Evolutionary conservation across 202 grass and related monocot genomes (phyloP).

Genomic region (Zizania palustris): DNA sequence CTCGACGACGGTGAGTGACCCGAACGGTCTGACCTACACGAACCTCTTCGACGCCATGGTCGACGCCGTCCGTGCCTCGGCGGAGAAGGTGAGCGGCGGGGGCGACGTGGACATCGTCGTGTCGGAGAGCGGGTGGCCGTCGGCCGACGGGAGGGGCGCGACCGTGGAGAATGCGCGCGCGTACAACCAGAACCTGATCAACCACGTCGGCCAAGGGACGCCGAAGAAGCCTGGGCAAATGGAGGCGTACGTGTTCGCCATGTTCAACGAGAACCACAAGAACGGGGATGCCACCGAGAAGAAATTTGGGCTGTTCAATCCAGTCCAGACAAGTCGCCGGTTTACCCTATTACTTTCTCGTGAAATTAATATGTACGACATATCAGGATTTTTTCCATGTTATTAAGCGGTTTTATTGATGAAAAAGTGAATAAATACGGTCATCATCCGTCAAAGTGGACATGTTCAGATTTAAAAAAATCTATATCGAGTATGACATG

Average conservation of each 20-base stretch:
- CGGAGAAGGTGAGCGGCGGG: conserved; percentile 45
- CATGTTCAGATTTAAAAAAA: too few relatives aligned
- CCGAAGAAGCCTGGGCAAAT: conserved; percentile 47
- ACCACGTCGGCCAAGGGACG: conserved; percentile 46
- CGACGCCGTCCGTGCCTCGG: conserved; percentile 50
- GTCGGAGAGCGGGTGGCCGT: conserved; percentile 81
- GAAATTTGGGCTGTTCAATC: conserved; percentile 58
- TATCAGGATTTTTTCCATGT: too few relatives aligned
- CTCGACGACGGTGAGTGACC: conserved; percentile 31
- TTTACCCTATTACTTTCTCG: conserved; percentile 44
- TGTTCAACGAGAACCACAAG: conserved; percentile 79
- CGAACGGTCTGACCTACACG: conserved; percentile 47
- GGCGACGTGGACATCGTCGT: conserved; percentile 46
- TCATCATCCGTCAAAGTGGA: too few relatives aligned
- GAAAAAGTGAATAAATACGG: too few relatives aligned
- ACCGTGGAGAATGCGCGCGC: conserved; percentile 42
- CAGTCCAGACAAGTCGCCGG: conserved; percentile 32
- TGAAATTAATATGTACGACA: neutral
- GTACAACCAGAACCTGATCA: conserved; percentile 58
- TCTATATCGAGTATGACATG: too few relatives aligned
- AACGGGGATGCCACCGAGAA: conserved; percentile 41
- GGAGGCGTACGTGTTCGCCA: conserved; percentile 56
- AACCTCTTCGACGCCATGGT: conserved; percentile 72
- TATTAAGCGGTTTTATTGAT: too few relatives aligned
- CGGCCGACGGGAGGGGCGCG: conserved; percentile 42